Conservation (phyloP, 1,139 yeast genomes). For the Yamadazyma atlantica region DNA sequence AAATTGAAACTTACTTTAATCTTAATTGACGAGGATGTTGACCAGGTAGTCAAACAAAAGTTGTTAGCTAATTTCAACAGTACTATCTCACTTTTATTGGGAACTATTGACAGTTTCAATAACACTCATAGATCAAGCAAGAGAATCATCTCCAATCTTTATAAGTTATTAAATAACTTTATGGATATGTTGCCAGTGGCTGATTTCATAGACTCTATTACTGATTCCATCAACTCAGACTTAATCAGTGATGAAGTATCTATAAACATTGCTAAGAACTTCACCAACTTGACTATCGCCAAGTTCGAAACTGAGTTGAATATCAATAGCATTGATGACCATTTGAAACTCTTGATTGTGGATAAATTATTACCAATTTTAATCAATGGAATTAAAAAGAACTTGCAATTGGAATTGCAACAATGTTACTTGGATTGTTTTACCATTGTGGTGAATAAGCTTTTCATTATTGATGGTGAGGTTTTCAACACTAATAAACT, state of each 20-base stretch:
- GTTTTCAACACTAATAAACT: slow-evolving; percentile 43
- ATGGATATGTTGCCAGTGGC: slow-evolving; percentile 73
- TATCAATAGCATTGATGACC: slow-evolving; percentile 37
- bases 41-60: slow-evolving; percentile 22
- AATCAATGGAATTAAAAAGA: slow-evolving; percentile 41
- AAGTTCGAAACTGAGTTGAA: slow-evolving; percentile 69
- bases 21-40: slow-evolving; percentile 47
- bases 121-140: slow-evolving; percentile 15
- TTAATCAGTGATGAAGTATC: slow-evolving; percentile 35
- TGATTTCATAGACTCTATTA: slow-evolving; percentile 65
- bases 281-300: slow-evolving; percentile 59
- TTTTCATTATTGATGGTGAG: slow-evolving; percentile 34
- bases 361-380: slow-evolving; percentile 48
- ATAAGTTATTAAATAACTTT: slow-evolving; percentile 56
- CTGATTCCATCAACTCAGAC: slow-evolving; percentile 53
- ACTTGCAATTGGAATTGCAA: slow-evolving; percentile 48
- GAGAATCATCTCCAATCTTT: slow-evolving; percentile 27
- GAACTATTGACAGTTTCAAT: slow-evolving; percentile 32
- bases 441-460: slow-evolving; percentile 61
- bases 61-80: slow-evolving; percentile 46
- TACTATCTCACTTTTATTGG: slow-evolving; percentile 37
- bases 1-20: slow-evolving; percentile 60
- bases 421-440: slow-evolving; percentile 73
- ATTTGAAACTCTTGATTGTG: slow-evolving; percentile 40
- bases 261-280: slow-evolving; percentile 46